Conservation (phyloP, 2,329 filamentous ascomycete species). For the Ophiostoma montium region DNA sequence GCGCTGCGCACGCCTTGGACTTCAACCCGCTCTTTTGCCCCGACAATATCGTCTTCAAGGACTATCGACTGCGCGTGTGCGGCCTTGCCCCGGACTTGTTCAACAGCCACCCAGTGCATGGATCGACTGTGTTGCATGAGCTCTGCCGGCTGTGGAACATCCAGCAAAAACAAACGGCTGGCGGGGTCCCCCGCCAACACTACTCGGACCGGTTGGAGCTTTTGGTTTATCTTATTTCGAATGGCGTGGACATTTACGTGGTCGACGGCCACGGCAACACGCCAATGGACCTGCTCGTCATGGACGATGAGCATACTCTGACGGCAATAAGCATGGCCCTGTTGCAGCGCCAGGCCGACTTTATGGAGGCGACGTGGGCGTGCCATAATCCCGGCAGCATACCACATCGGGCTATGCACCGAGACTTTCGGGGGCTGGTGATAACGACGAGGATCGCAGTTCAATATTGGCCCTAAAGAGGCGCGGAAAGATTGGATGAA, state of each 20-base stretch:
- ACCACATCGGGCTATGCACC: too few species aligned
- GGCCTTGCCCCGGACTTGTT: background rate
- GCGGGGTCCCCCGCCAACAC: background rate
- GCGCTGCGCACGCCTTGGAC: too few species aligned
- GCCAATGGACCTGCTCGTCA: background rate
- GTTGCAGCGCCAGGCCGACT: background rate
- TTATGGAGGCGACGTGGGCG: background rate
- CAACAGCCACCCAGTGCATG: background rate
- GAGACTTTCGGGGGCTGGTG: too few species aligned
- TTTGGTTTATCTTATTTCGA: background rate
- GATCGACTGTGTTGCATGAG: conserved; percentile 4
- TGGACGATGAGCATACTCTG: background rate
- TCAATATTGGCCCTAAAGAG: too few species aligned
- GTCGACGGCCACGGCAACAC: background rate
- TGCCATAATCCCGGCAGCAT: background rate
- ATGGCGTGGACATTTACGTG: background rate
- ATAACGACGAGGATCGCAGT: too few species aligned
- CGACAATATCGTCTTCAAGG: background rate
- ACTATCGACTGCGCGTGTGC: background rate
- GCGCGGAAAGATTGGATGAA: too few species aligned
- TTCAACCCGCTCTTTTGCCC: background rate
- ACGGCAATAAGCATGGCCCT: background rate
- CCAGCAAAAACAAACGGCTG: background rate
- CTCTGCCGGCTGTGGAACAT: conserved; percentile 4
- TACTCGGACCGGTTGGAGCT: background rate